Evolutionary conservation across 139 green algal genomes (phyloP).

Genomic region (Astrephomene gubernaculifera): DNA sequence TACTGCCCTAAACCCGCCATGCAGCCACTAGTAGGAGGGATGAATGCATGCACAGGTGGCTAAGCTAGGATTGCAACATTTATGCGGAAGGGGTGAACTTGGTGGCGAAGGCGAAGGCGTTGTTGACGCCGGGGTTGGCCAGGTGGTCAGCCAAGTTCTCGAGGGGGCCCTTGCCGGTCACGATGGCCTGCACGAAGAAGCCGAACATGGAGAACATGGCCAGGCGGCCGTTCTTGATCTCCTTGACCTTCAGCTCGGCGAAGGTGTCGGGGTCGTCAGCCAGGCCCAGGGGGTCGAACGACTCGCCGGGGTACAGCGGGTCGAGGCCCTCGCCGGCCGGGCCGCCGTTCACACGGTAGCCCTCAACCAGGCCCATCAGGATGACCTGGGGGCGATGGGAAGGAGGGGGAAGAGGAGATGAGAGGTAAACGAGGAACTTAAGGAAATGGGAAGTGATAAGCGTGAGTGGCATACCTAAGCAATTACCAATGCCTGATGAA

Average conservation of each 20-base stretch:
- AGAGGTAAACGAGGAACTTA: too few species aligned
- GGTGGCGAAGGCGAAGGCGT: constrained; percentile 75
- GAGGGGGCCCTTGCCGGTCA: constrained; percentile 79
- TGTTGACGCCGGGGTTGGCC: constrained; percentile 76
- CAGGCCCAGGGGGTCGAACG: constrained; percentile 94
- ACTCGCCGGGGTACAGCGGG: constrained; percentile 92
- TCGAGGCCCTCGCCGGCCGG: constrained; percentile 85
- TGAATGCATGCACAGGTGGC: too few species aligned
- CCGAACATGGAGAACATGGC: constrained; percentile 95
- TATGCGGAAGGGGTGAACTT: constrained; percentile 69
- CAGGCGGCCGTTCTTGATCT: constrained; percentile 77
- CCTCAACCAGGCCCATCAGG: constrained; percentile 93
- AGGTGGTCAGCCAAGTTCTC: constrained; percentile 84
- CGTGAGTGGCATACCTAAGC: too few species aligned
- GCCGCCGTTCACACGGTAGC: constrained; percentile 95
- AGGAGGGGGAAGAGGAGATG: background rate
- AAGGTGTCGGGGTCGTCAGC: constrained; percentile 91
- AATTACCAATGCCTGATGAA: too few species aligned
- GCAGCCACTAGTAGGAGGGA: too few species aligned
- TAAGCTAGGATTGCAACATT: too few species aligned
- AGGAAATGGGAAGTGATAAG: too few species aligned
- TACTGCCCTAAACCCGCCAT: too few species aligned
- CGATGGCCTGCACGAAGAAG: constrained; percentile 81
- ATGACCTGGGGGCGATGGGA: constrained; percentile 49
- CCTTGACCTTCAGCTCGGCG: constrained; percentile 88